Conservation (phyloP, 2,329 filamentous ascomycete species). For the Aspergillus intermedius region DNA sequence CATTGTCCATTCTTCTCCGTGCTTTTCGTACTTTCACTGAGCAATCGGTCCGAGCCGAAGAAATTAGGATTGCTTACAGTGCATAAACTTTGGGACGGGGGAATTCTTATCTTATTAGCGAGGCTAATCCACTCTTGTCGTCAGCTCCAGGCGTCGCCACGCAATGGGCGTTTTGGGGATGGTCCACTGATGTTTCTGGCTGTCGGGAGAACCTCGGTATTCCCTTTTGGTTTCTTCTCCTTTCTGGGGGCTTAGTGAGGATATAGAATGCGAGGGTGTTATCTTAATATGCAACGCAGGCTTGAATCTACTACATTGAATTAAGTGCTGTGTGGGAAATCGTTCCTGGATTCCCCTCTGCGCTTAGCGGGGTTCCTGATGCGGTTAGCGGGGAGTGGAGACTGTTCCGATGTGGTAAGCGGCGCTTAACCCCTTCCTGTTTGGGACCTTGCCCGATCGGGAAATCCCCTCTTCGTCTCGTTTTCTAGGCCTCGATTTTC, state of each 20-base stretch:
- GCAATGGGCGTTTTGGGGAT: not conserved
- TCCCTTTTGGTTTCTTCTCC: not conserved
- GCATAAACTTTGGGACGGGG: too few relatives aligned
- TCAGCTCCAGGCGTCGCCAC: not conserved
- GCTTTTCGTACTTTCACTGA: too few relatives aligned
- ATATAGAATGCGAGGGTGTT: too few relatives aligned
- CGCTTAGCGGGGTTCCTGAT: conserved; percentile 4
- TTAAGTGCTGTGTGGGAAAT: too few relatives aligned
- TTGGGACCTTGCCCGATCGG: conserved; percentile 22
- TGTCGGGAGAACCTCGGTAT: not conserved
- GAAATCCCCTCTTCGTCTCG: conserved; percentile 5
- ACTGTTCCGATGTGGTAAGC: conserved; percentile 15
- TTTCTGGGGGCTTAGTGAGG: not conserved
- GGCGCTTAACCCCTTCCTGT: conserved; percentile 15
- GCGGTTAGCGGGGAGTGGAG: conserved; percentile 12
- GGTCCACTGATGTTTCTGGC: not conserved
- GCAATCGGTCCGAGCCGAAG: too few relatives aligned
- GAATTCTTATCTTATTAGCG: not conserved
- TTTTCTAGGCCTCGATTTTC: conserved; percentile 11
- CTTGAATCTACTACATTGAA: too few relatives aligned
- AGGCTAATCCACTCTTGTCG: conserved; percentile 1
- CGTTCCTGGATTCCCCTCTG: too few relatives aligned
- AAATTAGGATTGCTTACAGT: too few relatives aligned
- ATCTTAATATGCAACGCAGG: too few relatives aligned
- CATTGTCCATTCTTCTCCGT: too few relatives aligned